Percentiles rank a stretch among this genome's conserved stretches.
phyloP scores from a whole-genome alignment of 2,329 filamentous ascomycete genomes.

The Cadophora gregata region DNA sequence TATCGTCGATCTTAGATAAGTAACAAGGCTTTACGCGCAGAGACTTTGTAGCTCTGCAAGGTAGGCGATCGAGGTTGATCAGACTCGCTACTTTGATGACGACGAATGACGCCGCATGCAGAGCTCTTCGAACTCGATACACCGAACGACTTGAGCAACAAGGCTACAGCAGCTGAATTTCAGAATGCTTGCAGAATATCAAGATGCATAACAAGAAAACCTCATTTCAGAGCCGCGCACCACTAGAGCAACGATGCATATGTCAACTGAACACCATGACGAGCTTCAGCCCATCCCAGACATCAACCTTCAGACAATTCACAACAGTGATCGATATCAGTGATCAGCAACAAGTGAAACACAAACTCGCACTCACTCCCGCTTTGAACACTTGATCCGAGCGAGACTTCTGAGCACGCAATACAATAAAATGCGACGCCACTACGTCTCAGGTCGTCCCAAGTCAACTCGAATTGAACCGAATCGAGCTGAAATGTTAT shows the following conservation, averaged over 20 bases:
- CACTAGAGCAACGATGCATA: not conserved
- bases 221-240: not conserved
- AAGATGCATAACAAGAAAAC: not conserved
- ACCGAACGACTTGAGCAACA: not conserved
- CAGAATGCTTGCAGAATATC: not conserved
- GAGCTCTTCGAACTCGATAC: not conserved
- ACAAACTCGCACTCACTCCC: not conserved
- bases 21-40: too few relatives aligned
- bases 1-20: too few relatives aligned
- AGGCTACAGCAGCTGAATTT: not conserved
- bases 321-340: not conserved
- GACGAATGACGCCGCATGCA: too few relatives aligned
- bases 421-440: not conserved
- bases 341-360: conserved; percentile 8
- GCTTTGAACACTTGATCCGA: conserved; percentile 5
- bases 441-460: not conserved
- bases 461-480: not conserved
- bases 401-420: conserved; percentile 12
- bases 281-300: not conserved
- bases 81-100: too few relatives aligned
- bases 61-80: too few relatives aligned
- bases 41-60: too few relatives aligned
- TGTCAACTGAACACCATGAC: not conserved
- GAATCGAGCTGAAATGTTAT: conserved; percentile 1
- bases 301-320: not conserved